Percentiles rank a stretch among this genome's conserved stretches.
Evolutionary conservation across 306 rosid genomes (phyloP).

Genomic region (Sophora flavescens): DNA sequence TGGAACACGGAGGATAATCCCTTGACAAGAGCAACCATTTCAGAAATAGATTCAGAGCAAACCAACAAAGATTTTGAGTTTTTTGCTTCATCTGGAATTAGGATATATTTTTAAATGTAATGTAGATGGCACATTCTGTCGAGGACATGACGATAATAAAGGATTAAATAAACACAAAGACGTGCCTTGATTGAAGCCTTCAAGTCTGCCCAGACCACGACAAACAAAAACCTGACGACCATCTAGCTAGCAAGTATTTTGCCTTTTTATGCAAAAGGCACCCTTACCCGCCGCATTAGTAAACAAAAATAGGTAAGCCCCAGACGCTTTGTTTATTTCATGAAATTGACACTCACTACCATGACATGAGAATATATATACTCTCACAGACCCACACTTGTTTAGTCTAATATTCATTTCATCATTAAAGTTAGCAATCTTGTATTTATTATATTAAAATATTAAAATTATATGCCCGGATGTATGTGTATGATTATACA

Average conservation of each 20-base stretch:
- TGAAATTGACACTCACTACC: conserved; percentile 72
- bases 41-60: conserved; percentile 50
- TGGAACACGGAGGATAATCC: conserved; percentile 46
- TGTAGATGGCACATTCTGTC: conserved; percentile 45
- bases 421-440: conserved; percentile 46
- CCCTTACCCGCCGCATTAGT: conserved; percentile 16
- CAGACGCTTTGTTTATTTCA: conserved; percentile 44
- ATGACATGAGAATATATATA: conserved; percentile 37
- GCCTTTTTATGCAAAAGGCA: conserved; percentile 42
- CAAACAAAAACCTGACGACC: conserved; percentile 57
- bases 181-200: conserved; percentile 74
- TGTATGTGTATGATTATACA: conserved; percentile 18
- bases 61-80: conserved; percentile 48
- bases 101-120: conserved; percentile 8
- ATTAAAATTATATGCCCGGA: not conserved
- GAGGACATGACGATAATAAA: conserved; percentile 44
- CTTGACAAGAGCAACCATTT: conserved; percentile 49
- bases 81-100: conserved; percentile 26
- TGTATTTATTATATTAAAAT: conserved; percentile 28
- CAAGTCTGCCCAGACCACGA: conserved; percentile 52
- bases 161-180: conserved; percentile 41
- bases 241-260: conserved; percentile 48
- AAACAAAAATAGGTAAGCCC: conserved; percentile 14
- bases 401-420: conserved; percentile 46
- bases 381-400: conserved; percentile 8